These are phyloP conservation scores for Dalechampia spathulata DNA, from an alignment of 441 rosid genomes.

Conservation along the genomic window DNA sequence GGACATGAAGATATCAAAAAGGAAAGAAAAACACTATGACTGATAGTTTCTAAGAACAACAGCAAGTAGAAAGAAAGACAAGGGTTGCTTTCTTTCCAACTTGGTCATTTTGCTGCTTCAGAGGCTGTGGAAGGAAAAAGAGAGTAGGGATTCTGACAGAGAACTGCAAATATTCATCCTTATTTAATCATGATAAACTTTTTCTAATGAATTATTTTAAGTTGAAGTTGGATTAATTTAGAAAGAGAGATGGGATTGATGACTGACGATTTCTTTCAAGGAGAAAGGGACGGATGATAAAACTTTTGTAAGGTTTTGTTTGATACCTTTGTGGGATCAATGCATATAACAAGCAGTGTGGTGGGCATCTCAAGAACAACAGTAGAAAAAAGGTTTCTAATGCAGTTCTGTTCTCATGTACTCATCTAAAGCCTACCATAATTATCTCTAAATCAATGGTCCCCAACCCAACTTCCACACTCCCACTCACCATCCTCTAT, in stretches of 20 bases:
- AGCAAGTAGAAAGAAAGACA: not conserved
- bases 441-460: slow-evolving; percentile 24
- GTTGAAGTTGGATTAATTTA: not conserved
- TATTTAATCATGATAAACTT: too few species aligned
- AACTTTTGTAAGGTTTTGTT: slow-evolving; percentile 19
- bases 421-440: slow-evolving; percentile 17
- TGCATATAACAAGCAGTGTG: slow-evolving; percentile 12
- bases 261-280: slow-evolving; percentile 8
- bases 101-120: not conserved
- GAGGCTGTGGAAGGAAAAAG: not conserved
- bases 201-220: too few species aligned
- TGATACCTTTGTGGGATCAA: not conserved
- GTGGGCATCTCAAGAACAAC: slow-evolving; percentile 27
- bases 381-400: slow-evolving; percentile 15
- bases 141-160: too few species aligned
- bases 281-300: slow-evolving; percentile 25
- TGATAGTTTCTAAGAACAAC: too few species aligned
- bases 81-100: not conserved
- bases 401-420: slow-evolving; percentile 16
- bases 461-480: too few species aligned
- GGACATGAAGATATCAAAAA: too few species aligned
- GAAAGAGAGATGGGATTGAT: not conserved
- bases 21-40: too few species aligned
- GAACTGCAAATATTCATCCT: too few species aligned
- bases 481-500: too few species aligned